Evolutionary conservation across 768 basidiomycete species (phyloP).

Genomic region (Hypholoma fasciculare): DNA sequence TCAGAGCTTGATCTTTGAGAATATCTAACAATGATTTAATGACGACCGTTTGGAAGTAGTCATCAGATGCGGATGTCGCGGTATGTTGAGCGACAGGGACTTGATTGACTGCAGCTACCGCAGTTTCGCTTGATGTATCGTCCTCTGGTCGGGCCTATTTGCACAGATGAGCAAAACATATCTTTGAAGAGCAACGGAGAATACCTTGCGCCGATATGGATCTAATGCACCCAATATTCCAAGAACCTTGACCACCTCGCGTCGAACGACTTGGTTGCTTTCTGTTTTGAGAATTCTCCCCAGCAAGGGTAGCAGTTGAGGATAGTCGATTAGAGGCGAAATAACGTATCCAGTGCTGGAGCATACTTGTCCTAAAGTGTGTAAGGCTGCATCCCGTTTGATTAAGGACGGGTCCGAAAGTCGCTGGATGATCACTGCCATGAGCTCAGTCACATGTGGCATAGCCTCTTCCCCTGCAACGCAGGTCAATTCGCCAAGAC

Average conservation of each 20-base stretch:
- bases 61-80: slow-evolving; percentile 72
- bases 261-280: slow-evolving; percentile 61
- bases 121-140: slow-evolving; percentile 59
- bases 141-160: slow-evolving; percentile 61
- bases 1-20: slow-evolving; percentile 85
- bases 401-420: slow-evolving; percentile 86
- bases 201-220: slow-evolving; percentile 91
- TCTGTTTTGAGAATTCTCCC: slow-evolving; percentile 87
- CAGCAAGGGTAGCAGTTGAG: slow-evolving; percentile 83
- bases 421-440: slow-evolving; percentile 86
- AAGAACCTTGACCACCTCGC: slow-evolving; percentile 93
- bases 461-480: slow-evolving; percentile 93
- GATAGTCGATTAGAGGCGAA: slow-evolving; percentile 86
- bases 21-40: slow-evolving; percentile 86
- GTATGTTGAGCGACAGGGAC: slow-evolving; percentile 67
- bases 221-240: slow-evolving; percentile 96
- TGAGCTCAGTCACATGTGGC: slow-evolving; percentile 80
- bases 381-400: slow-evolving; percentile 93
- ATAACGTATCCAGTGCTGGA: slow-evolving; percentile 96
- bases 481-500: slow-evolving; percentile 89
- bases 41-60: slow-evolving; percentile 97
- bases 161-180: not conserved
- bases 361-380: slow-evolving; percentile 93
- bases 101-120: slow-evolving; percentile 62
- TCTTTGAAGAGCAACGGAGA: not conserved